Evolutionary conservation across 768 basidiomycete species (phyloP).

Genomic region (Hydnum rufescens): DNA sequence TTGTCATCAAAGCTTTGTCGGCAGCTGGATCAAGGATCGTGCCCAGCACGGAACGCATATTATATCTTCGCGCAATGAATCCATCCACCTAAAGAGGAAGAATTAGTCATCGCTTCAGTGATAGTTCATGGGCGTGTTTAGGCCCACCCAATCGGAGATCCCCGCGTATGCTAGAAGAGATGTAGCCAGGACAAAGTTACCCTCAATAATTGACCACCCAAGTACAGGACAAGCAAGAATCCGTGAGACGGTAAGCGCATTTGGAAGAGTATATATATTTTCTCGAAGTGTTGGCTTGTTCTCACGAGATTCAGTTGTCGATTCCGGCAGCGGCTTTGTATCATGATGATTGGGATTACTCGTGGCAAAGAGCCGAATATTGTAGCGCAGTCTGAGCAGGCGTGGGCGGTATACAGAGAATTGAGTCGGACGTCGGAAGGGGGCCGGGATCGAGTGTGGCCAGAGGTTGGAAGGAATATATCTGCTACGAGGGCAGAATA

Average conservation of each 20-base stretch:
- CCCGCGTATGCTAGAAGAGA: conserved; percentile 76
- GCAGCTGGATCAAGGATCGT: conserved; percentile 94
- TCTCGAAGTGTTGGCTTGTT: conserved; percentile 25
- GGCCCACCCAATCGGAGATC: conserved; percentile 66
- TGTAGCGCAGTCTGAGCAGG: too few species aligned
- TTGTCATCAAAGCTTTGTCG: conserved; percentile 91
- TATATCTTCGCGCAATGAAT: conserved; percentile 66
- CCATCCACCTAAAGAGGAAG: conserved; percentile 54
- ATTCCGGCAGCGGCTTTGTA: too few species aligned
- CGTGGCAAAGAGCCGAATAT: too few species aligned
- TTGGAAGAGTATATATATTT: conserved; percentile 90
- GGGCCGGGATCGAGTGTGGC: too few species aligned
- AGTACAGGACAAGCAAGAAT: conserved; percentile 79
- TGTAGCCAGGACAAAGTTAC: conserved; percentile 64
- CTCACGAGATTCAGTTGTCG: too few species aligned
- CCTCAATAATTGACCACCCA: conserved; percentile 75
- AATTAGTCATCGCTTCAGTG: conserved; percentile 5
- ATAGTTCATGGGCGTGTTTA: too few species aligned
- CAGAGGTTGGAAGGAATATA: too few species aligned
- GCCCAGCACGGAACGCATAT: conserved; percentile 81
- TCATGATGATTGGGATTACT: too few species aligned
- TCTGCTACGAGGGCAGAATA: too few species aligned
- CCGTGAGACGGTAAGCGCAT: conserved; percentile 69
- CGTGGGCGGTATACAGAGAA: too few species aligned
- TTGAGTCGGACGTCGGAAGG: too few species aligned